Conservation (phyloP, 148 eudicot species). For the Rheum nobile region DNA sequence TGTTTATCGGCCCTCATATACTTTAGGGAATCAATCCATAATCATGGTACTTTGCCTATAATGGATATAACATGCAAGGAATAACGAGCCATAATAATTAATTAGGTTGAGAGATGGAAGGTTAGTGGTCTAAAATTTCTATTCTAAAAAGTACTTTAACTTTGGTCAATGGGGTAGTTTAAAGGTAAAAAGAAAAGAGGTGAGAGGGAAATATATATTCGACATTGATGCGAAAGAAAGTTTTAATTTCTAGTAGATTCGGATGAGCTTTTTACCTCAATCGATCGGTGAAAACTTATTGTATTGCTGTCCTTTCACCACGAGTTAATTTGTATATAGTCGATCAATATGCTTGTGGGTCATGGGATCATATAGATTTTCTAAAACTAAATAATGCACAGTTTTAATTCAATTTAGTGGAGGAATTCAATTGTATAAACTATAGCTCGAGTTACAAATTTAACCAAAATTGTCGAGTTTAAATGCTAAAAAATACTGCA, state of each 20-base stretch:
- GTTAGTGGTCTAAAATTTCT: background rate
- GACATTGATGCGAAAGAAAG: background rate
- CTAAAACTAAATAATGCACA: too few species aligned
- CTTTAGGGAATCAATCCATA: background rate
- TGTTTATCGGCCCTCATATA: too few species aligned
- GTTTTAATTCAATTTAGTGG: too few species aligned
- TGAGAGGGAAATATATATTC: background rate
- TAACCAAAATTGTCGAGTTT: too few species aligned
- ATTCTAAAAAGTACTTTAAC: background rate
- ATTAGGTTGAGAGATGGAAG: background rate
- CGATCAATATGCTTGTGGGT: too few species aligned
- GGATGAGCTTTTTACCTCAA: background rate
- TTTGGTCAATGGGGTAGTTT: slow-evolving; percentile 2
- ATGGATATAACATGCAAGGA: slow-evolving; percentile 5
- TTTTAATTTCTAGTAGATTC: background rate
- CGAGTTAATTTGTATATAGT: too few species aligned
- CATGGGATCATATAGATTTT: too few species aligned
- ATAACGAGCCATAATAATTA: background rate
- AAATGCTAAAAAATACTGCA: too few species aligned
- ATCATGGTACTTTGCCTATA: background rate
- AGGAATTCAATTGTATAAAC: too few species aligned
- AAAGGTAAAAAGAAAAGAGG: background rate
- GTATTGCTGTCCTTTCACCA: too few species aligned
- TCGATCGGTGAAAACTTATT: background rate
- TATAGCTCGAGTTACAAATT: too few species aligned